A percentile compares a stretch with the other conserved stretches of the same genome.
Evolutionary conservation across 2,329 filamentous ascomycete species (phyloP).

Genomic region (Colletotrichum tropicicola): DNA sequence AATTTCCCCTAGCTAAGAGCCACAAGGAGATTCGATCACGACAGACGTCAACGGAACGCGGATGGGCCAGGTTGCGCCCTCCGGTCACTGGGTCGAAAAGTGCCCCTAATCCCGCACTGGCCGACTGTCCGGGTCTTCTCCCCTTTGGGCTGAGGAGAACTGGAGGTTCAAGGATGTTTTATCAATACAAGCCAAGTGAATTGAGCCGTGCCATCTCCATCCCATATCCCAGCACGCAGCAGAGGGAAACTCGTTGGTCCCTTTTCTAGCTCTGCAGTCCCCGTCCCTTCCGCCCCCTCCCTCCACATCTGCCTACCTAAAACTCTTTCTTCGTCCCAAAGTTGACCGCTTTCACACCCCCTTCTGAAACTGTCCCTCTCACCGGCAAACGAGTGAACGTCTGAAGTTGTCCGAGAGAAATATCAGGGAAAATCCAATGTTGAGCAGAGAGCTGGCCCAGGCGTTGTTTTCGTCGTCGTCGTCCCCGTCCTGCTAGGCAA

Average conservation of each 20-base stretch:
- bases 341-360: neutral
- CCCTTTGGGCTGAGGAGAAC: neutral
- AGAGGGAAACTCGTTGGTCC: conserved; percentile 16
- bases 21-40: conserved; percentile 17
- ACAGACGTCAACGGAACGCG: conserved; percentile 19
- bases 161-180: neutral
- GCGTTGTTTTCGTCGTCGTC: neutral
- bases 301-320: conserved; percentile 23
- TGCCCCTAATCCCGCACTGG: conserved; percentile 22
- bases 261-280: conserved; percentile 11
- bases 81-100: conserved; percentile 14
- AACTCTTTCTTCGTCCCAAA: conserved; percentile 24
- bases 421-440: conserved; percentile 4
- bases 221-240: neutral
- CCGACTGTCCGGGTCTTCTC: conserved; percentile 16
- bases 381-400: neutral
- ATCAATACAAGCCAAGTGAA: conserved; percentile 15
- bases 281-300: conserved; percentile 4
- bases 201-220: conserved; percentile 6
- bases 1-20: conserved; percentile 14
- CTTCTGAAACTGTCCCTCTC: conserved; percentile 1
- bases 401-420: neutral
- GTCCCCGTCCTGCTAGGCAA: conserved; percentile 10
- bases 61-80: conserved; percentile 19
- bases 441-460: neutral